Conservation (phyloP, 2,329 filamentous ascomycete species). For the Curvularia lunata region DNA sequence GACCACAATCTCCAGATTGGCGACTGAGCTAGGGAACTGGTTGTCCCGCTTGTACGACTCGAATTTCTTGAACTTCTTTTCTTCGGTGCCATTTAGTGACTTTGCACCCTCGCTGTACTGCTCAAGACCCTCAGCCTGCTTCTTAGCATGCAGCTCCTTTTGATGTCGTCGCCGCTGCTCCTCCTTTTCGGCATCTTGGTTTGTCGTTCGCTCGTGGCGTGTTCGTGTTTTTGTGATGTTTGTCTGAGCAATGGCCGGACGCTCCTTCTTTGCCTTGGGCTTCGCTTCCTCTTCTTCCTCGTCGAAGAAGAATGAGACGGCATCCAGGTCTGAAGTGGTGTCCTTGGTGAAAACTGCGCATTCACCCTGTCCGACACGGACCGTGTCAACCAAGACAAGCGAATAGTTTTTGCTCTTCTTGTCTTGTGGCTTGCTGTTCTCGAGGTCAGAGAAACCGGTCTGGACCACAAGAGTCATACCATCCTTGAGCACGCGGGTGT, state of each 20-base stretch:
- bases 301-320: conserved; percentile 98
- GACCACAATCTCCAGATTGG: conserved; percentile 86
- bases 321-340: conserved; percentile 87
- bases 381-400: conserved; percentile 88
- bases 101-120: conserved; percentile 85
- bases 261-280: conserved; percentile 83
- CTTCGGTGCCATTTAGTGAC: conserved; percentile 84
- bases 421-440: conserved; percentile 85
- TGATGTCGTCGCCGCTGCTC: conserved; percentile 88
- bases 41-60: conserved; percentile 99
- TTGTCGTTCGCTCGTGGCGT: conserved; percentile 86
- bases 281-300: conserved; percentile 89
- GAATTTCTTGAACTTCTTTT: conserved; percentile 99
- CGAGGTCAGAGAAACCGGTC: conserved; percentile 86
- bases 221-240: conserved; percentile 95
- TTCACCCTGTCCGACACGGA: conserved; percentile 81
- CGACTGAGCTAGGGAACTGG: conserved; percentile 81
- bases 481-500: conserved; percentile 80
- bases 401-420: conserved; percentile 90
- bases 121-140: conserved; percentile 81
- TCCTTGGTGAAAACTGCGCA: conserved; percentile 92
- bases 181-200: conserved; percentile 88
- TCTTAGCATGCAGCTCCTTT: conserved; percentile 84
- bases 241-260: conserved; percentile 86
- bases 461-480: conserved; percentile 96